Evolutionary conservation across 495 filamentous ascomycete genomes (phyloP).

Genomic region (Podospora pseudocomata): DNA sequence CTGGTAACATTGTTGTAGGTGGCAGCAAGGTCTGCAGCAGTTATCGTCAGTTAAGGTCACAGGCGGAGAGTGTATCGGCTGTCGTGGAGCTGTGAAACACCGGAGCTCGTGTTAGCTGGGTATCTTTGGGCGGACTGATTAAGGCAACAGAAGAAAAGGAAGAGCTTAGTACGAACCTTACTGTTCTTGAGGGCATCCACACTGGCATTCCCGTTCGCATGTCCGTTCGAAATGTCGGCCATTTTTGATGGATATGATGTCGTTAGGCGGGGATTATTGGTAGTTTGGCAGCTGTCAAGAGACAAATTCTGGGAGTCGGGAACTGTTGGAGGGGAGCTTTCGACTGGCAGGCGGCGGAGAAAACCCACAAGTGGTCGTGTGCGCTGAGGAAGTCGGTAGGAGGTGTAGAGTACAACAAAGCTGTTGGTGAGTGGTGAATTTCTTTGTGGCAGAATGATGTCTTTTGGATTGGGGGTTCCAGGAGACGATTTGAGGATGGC

Average conservation of each 20-base stretch:
- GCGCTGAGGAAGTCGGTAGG: background rate
- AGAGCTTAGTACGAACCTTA: constrained; percentile 38
- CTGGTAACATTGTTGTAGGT: constrained; percentile 40
- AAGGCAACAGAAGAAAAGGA: background rate
- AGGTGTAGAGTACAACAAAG: background rate
- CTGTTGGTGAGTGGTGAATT: background rate
- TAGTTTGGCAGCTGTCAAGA: background rate
- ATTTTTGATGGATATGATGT: constrained; percentile 27
- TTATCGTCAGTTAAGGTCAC: constrained; percentile 20
- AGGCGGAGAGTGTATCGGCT: constrained; percentile 2
- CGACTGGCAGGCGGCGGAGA: background rate
- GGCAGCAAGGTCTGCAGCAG: constrained; percentile 38
- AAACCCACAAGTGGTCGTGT: background rate
- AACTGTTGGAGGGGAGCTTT: background rate
- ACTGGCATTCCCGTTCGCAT: constrained; percentile 28
- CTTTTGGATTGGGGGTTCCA: background rate
- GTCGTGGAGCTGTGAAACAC: constrained; percentile 32
- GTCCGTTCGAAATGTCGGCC: constrained; percentile 29
- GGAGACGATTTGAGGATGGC: background rate
- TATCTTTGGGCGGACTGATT: constrained; percentile 5
- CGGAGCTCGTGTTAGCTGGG: constrained; percentile 30
- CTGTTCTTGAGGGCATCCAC: constrained; percentile 42
- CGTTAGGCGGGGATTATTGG: constrained; percentile 9
- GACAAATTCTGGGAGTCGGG: background rate
- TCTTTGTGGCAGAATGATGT: background rate